Base-by-base conservation (phyloP, 805 yeast species). In the Monosporozyma yasuniensis region DNA sequence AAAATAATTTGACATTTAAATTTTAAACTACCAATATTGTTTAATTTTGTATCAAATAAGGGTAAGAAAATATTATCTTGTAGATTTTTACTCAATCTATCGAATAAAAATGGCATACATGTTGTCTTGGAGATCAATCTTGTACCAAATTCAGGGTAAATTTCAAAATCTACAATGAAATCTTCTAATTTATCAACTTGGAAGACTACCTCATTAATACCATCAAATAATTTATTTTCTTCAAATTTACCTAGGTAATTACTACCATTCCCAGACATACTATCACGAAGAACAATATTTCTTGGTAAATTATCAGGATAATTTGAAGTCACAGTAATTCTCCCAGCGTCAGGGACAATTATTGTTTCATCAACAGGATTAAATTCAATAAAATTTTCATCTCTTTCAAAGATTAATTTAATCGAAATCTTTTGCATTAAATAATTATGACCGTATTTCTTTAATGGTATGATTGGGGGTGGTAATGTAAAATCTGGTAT, bases 381-480 rank as follows among this genome's bases (percentile, higher is more conserved):
- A 28, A 79, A 58, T 27, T 66, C 65, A 46, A 76, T 68, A 1
- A 80, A 72, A 42, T 72, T 69, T 46, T 74, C 63, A 8, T 72
- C 71, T 50, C 76, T 47, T 56, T 81, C 80, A 58, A 89, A 83
- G 2, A 78, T 75, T 42, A 93, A 69, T 62, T 90, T 96, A 28
- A 93, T 75, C 54, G 89, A 80, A 4, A 87, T 87, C 65, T 87
- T 88, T 63, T 86, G 87, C 62, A 93, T 98, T 60, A 93, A 70
- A 71, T 89, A 93, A 65, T 88, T 93, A 67, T 93, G 99, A 14
- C 99, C 99, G 63, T 93, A 93, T 59, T 95, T 79, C 59, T 96
- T 76, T 48, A 93, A 71, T 0, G 99, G 99, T 47, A 93, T 80
- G 48, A 93, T 87, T 3, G 99, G 99, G 1, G 99, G 99, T 0